Base-by-base conservation (phyloP, 164 flowering plant species). In the Magnolia sinica region DNA sequence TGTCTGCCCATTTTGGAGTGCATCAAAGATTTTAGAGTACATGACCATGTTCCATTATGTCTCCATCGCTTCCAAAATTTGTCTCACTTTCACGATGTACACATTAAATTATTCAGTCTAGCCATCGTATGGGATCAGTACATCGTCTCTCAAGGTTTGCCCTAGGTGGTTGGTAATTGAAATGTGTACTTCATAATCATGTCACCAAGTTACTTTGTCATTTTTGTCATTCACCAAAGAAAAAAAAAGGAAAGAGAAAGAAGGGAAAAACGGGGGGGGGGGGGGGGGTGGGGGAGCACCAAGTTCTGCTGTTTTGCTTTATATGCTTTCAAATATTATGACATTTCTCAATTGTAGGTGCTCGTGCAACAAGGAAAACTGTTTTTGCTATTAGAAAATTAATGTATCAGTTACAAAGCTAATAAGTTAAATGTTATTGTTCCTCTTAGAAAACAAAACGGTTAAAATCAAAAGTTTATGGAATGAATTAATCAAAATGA, bases 181-280 rank as follows among this genome's bases (percentile, higher is more conserved):
- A 22, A 63, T 2, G 1, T 4, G 2, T 7, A 18, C 8, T 16
- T 18, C 65, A 63, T 63, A 22, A 63, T 18, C 22, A 63, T 18
- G 65, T 63, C 22, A 22, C 23, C 65, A 63, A 63, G 19, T 18
- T 61, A 7, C 65, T 61, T 14, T 61, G 65, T 20, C 65, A 61
- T 61, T 61, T 61, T 14, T 61, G 65, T 20, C 65, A 61, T 61
- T 61, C 65, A 18, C 8, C 20, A 61, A 18, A 61, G 20, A 61
- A 61, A 20, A 9, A n/a, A 8, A 1, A 19, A 63, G 5, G 65
- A 16, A n/a, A 18, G 65, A n/a, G 16, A 63, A n/a, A 63, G 27
- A 24, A 0, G 1, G 27, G 1, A 24, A 1, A 1, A 24, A 24
- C 0, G 1, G 1, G 1, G 1, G 27, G 27, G 27, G 27, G 0